phyloP scores from a whole-genome alignment of 2,329 filamentous ascomycete species.

The Fragosphaeria purpurea region DNA sequence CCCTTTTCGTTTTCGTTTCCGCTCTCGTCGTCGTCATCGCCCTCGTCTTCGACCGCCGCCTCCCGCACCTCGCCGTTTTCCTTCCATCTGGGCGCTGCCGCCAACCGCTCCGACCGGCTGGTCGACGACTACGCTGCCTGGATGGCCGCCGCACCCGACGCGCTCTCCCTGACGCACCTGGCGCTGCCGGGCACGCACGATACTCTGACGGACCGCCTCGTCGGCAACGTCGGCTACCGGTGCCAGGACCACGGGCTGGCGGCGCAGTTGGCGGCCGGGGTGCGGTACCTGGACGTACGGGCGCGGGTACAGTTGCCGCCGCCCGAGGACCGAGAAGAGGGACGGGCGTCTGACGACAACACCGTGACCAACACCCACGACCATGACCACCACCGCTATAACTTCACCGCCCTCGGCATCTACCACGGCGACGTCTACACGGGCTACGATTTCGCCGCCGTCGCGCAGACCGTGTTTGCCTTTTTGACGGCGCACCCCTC shows the following conservation, averaged over 20 bases:
- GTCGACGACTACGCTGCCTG: conserved; percentile 20
- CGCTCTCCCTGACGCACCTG: conserved; percentile 29
- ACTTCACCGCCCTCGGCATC: conserved; percentile 29
- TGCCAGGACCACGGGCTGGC: conserved; percentile 38
- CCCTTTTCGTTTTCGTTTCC: background rate
- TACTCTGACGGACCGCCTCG: conserved; percentile 38
- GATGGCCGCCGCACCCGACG: conserved; percentile 35
- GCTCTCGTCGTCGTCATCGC: background rate
- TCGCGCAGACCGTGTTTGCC: conserved; percentile 31
- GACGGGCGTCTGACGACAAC: no score
- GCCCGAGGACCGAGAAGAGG: background rate
- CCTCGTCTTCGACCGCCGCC: background rate
- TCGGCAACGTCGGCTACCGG: conserved; percentile 23
- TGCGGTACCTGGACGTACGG: conserved; percentile 41
- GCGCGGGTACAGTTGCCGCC: conserved; percentile 24
- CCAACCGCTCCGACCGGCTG: conserved; percentile 8
- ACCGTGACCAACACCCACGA: no score
- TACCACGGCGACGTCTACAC: conserved; percentile 38
- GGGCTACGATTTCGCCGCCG: conserved; percentile 32
- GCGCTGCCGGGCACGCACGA: conserved; percentile 45
- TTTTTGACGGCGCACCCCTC: conserved; percentile 36
- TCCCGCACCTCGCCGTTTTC: conserved; percentile 24
- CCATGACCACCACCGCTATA: no score
- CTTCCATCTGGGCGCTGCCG: conserved; percentile 28
- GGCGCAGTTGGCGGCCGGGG: conserved; percentile 34